Percentiles rank a stretch among this genome's conserved stretches.
Conservation (phyloP, 192 early-diverging fungal species). For the Podila horticola region DNA sequence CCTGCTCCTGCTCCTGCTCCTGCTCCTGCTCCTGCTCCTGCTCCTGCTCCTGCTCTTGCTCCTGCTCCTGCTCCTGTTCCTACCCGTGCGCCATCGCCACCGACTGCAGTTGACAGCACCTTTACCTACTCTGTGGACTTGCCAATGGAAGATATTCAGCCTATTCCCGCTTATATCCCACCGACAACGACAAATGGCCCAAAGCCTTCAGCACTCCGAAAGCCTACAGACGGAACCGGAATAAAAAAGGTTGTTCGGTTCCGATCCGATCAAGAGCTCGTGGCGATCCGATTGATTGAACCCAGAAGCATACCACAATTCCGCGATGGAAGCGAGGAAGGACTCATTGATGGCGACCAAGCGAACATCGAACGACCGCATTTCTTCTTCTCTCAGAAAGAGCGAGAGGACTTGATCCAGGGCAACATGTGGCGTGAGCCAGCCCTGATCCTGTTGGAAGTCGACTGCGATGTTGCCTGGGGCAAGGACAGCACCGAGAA, state of each 20-base stretch:
- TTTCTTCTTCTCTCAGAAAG: background rate
- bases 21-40: too few relatives aligned
- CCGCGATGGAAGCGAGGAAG: background rate
- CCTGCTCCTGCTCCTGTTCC: too few relatives aligned
- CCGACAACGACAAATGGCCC: background rate
- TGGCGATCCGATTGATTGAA: background rate
- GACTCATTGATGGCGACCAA: background rate
- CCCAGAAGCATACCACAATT: background rate
- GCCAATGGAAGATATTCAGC: too few relatives aligned
- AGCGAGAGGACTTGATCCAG: background rate
- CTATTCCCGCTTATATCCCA: background rate
- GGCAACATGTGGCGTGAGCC: background rate
- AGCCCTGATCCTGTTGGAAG: background rate
- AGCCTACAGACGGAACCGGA: background rate
- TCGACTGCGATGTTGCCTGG: background rate
- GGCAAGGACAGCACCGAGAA: conserved; percentile 23
- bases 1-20: too few relatives aligned
- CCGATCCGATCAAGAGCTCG: background rate
- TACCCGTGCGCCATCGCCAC: too few relatives aligned
- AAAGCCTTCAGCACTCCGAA: background rate
- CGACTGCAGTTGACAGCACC: too few relatives aligned
- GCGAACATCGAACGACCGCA: background rate
- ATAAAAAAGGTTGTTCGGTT: conserved; percentile 1
- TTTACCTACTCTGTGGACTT: too few relatives aligned
- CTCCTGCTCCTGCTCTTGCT: too few relatives aligned